These are phyloP conservation scores for Parsonsia alboflavescens DNA, from an alignment of 257 asterid species.

Conservation along the genomic window DNA sequence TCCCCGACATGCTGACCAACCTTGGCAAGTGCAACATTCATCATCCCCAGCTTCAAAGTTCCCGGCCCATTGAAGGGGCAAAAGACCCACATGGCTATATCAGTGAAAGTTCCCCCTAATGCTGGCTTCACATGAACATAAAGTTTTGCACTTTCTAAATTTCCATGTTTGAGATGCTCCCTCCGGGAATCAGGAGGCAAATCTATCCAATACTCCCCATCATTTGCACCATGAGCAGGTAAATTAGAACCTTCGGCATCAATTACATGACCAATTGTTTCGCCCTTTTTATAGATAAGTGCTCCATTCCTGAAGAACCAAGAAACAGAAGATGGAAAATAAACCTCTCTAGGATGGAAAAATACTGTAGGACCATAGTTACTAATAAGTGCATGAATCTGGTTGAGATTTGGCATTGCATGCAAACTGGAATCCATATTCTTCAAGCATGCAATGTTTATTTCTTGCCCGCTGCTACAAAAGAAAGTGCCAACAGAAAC, in stretches of 20 bases:
- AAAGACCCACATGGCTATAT: conserved; percentile 83
- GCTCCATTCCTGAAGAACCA: conserved; percentile 89
- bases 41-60: conserved; percentile 58
- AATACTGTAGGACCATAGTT: conserved; percentile 83
- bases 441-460: conserved; percentile 63
- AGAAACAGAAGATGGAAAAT: conserved; percentile 79
- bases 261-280: conserved; percentile 38
- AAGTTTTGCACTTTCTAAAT: conserved; percentile 67
- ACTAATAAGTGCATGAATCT: conserved; percentile 56
- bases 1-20: conserved; percentile 92
- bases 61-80: conserved; percentile 92
- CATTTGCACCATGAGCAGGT: conserved; percentile 74
- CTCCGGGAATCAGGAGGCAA: conserved; percentile 49
- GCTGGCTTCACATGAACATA: conserved; percentile 89
- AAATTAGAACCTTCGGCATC: conserved; percentile 65
- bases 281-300: conserved; percentile 35
- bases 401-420: conserved; percentile 83
- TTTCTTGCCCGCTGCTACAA: conserved; percentile 50
- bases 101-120: conserved; percentile 81
- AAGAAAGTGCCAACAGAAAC: conserved; percentile 68
- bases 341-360: conserved; percentile 76
- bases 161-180: conserved; percentile 50
- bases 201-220: conserved; percentile 79
- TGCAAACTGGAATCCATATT: conserved; percentile 43
- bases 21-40: conserved; percentile 51